Percentiles rank a stretch among this genome's conserved stretches.
Conservation (phyloP, 306 rosid species). For the Medicago truncatula region MtrunA17r5.0-ANR NC_053049.1:6926501-6927000, state of each 20-base stretch:
- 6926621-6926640: neutral
- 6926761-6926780: too few species aligned
- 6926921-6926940: constrained; percentile 44
- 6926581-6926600: neutral
- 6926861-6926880: constrained; percentile 35
- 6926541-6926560: too few species aligned
- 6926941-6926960: constrained; percentile 65
- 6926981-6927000: constrained; percentile 65
- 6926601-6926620: neutral
- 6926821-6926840: neutral
- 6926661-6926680: too few species aligned
- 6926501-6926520: too few species aligned
- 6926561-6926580: too few species aligned
- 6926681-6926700: too few species aligned
- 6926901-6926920: constrained; percentile 47
- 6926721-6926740: too few species aligned
- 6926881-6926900: constrained; percentile 50
- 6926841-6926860: neutral
- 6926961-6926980: constrained; percentile 92
- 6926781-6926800: too few species aligned
- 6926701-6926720: neutral
- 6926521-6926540: too few species aligned
- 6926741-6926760: too few species aligned
- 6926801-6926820: too few species aligned
- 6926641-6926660: neutral